Conservation (phyloP, 139 green algal species). For the Auxenochlorella pyrenoidosa region DNA sequence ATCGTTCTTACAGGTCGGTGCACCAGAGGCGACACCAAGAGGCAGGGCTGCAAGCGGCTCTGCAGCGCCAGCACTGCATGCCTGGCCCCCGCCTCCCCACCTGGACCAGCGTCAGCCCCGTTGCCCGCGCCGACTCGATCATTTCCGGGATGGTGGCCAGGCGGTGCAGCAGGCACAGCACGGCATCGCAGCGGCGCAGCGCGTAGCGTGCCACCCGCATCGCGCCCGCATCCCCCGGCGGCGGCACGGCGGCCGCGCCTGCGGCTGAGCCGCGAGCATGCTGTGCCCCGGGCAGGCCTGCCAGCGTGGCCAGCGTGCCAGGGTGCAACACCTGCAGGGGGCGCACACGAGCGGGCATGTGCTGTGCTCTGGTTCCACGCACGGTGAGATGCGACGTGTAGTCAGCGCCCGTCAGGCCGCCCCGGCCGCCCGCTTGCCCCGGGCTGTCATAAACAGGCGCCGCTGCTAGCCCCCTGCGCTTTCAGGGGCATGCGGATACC, state of each 20-base stretch:
- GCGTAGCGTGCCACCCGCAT: conserved; percentile 44
- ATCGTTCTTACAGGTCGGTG: no score
- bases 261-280: background rate
- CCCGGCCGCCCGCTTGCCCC: no score
- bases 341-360: background rate
- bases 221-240: background rate
- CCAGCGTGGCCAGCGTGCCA: conserved; percentile 26
- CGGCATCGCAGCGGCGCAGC: conserved; percentile 49
- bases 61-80: no score
- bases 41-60: no score
- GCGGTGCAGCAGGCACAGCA: conserved; percentile 61
- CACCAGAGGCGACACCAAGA: no score
- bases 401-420: no score
- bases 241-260: background rate
- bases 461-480: no score
- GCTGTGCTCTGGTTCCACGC: no score
- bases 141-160: conserved; percentile 79
- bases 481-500: no score
- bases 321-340: conserved; percentile 29
- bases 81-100: conserved; percentile 33
- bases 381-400: no score
- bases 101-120: conserved; percentile 76
- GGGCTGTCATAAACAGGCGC: no score
- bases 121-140: conserved; percentile 85
- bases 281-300: conserved; percentile 6